phyloP scores from a whole-genome alignment of 805 yeast genomes.

The Yarrowia porcina region DNA sequence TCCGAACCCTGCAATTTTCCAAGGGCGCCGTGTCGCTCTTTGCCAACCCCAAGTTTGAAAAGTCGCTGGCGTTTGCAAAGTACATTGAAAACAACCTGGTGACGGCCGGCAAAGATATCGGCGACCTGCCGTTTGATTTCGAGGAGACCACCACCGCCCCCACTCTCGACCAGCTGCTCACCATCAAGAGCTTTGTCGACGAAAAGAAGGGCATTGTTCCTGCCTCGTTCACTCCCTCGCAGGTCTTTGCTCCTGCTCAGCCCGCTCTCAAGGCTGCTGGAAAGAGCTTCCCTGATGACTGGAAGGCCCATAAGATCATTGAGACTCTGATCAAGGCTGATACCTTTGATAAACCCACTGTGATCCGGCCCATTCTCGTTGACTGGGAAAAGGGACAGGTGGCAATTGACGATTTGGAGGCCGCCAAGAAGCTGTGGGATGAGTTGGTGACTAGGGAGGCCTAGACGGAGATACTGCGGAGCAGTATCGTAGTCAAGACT shows the following conservation, averaged over 20 bases:
- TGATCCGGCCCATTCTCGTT: conserved; percentile 50
- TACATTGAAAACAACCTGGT: not conserved
- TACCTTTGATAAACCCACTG: conserved; percentile 1
- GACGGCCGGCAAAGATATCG: not conserved
- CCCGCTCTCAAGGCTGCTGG: conserved; percentile 1
- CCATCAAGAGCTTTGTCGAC: conserved; percentile 23
- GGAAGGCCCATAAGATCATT: conserved; percentile 13
- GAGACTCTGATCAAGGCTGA: conserved; percentile 22
- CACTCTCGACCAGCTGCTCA: conserved; percentile 20
- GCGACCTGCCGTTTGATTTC: conserved; percentile 9
- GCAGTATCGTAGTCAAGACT: too few relatives aligned
- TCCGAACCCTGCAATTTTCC: conserved; percentile 16
- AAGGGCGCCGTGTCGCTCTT: conserved; percentile 23
- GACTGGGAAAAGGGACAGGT: conserved; percentile 60
- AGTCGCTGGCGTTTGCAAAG: not conserved
- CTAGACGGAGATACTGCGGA: not conserved
- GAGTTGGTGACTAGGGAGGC: conserved; percentile 30
- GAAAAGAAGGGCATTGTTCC: conserved; percentile 20
- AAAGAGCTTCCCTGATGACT: conserved; percentile 15
- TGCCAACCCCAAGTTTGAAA: conserved; percentile 8
- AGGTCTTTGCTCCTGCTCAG: conserved; percentile 20
- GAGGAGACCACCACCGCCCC: conserved; percentile 3
- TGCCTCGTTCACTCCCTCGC: not conserved
- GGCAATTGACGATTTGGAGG: conserved; percentile 48
- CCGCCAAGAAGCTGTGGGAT: conserved; percentile 45